These are phyloP conservation scores for Neurospora hispaniola DNA, from an alignment of 495 filamentous ascomycete genomes.

Conservation along the genomic window DNA sequence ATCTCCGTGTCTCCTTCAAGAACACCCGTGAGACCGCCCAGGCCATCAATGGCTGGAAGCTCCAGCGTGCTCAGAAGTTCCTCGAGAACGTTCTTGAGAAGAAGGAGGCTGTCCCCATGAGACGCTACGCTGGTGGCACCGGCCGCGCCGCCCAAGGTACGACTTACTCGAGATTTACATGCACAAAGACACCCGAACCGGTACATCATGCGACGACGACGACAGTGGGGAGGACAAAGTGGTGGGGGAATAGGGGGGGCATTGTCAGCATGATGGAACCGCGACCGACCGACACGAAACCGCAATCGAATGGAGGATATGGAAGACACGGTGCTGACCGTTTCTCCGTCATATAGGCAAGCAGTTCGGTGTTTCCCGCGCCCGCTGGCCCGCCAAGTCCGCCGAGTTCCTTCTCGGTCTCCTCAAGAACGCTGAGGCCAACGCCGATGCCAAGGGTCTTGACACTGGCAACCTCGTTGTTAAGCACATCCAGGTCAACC, in stretches of 20 bases:
- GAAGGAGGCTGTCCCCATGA: slow-evolving; percentile 93
- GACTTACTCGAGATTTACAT: slow-evolving; percentile 25
- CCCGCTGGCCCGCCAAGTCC: slow-evolving; percentile 98
- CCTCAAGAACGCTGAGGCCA: slow-evolving; percentile 98
- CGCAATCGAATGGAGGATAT: background rate
- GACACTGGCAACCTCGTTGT: slow-evolving; percentile 93
- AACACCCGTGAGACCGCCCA: slow-evolving; percentile 99
- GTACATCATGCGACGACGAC: background rate
- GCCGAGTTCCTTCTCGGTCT: slow-evolving; percentile 94
- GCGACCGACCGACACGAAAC: background rate
- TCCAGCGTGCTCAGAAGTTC: slow-evolving; percentile 85
- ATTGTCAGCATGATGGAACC: background rate
- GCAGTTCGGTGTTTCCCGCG: slow-evolving; percentile 91
- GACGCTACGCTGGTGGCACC: slow-evolving; percentile 87
- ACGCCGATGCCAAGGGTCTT: slow-evolving; percentile 97
- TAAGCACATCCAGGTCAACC: slow-evolving; percentile 99
- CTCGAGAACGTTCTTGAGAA: slow-evolving; percentile 94
- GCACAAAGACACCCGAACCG: background rate
- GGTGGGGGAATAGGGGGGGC: background rate
- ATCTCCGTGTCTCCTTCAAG: slow-evolving; percentile 98
- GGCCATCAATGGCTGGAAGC: slow-evolving; percentile 98
- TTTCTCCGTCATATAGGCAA: slow-evolving; percentile 56
- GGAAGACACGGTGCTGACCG: slow-evolving; percentile 17
- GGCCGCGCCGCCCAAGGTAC: slow-evolving; percentile 93
- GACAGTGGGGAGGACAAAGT: background rate